Base-by-base conservation (phyloP, 2,329 filamentous ascomycete species). In the Xylaria sp. region DNA sequence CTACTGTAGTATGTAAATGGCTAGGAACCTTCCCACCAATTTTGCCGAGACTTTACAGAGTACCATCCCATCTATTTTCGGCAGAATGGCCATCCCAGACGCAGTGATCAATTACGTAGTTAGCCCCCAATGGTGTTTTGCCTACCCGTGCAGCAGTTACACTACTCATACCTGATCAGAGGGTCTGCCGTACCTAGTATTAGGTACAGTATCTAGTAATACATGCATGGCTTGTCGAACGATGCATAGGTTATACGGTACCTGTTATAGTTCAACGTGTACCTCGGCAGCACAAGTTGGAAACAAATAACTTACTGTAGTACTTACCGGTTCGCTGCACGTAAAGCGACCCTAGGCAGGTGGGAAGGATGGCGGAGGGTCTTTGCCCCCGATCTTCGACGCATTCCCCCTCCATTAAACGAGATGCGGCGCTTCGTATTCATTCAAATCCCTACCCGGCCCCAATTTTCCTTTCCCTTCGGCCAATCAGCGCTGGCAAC, bases 361-460 rank as follows among this genome's bases (percentile, higher is more conserved):
- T 46, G 39, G 55, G 55, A 12, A 43, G 55, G 55, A 46, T 18
- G 23, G 33, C 10, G 18, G 46, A 55, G 62, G 52, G n/a, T 46
- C 33, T 18, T 41, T 25, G 15, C 20, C 52, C 39, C 49, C 36
- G 52, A 43, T 61, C 20, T 18, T 49, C 20, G 15, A 60, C 23
- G 18, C 6, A 20, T 23, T 59, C 49, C 60, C 60, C 51, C 33
- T 36, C 60, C 61, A 23, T 31, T 64, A 59, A 56, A 64, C 43
- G 56, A 64, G 57, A 28, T 46, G 52, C 58, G 64, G 68, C 64
- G 64, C 68, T 67, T 70, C 68, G 68, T 70, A 70, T 70, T 67
- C 36, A 28, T 49, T 28, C 33, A 25, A 9, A 12, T 33, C 54
- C 49, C 61, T 10, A 20, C 15, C 43, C 3, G 20, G 3, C 41